A percentile compares a stretch with the other conserved stretches of the same genome.
phyloP scores from a whole-genome alignment of 345 rosid genomes.

The Cochlearia excelsa region DNA sequence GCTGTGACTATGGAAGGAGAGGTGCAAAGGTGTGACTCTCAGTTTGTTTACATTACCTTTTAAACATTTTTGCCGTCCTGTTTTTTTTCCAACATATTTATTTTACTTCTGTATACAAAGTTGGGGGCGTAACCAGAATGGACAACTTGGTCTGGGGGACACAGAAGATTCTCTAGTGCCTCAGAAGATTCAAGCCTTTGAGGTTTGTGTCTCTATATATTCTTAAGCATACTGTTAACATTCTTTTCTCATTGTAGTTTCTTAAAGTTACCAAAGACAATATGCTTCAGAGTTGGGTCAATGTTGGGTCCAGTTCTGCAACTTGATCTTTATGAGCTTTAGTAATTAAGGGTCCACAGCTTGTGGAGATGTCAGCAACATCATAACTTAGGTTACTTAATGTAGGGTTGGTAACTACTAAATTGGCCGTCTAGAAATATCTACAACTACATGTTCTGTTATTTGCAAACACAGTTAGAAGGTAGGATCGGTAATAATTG shows the following conservation, averaged over 20 bases:
- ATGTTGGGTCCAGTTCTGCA: constrained; percentile 23
- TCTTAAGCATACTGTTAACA: constrained; percentile 5
- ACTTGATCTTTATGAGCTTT: constrained; percentile 21
- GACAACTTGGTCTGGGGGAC: constrained; percentile 96
- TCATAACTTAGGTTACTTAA: not conserved
- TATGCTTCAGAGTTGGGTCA: constrained; percentile 9
- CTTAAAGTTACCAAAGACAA: constrained; percentile 10
- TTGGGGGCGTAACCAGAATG: constrained; percentile 99
- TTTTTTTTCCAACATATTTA: constrained; percentile 12
- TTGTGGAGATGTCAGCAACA: constrained; percentile 11
- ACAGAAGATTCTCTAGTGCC: constrained; percentile 88
- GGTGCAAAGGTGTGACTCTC: constrained; percentile 65
- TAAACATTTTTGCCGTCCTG: not conserved
- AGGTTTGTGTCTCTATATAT: constrained; percentile 48
- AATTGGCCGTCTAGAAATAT: constrained; percentile 7
- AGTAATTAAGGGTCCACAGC: constrained; percentile 24
- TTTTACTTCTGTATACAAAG: constrained; percentile 41
- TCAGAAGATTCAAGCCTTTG: constrained; percentile 77
- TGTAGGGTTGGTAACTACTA: constrained; percentile 10
- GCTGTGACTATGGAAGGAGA: constrained; percentile 90
- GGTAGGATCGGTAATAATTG: constrained; percentile 14
- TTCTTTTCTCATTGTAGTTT: constrained; percentile 8
- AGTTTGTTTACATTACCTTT: constrained; percentile 13
- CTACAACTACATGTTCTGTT: constrained; percentile 1
- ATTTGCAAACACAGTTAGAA: constrained; percentile 12